A percentile compares a stretch with the other conserved stretches of the same genome.
Evolutionary conservation across 352 stramenopile genomes (phyloP).

Genomic region (Globisporangium nagaii): DNA sequence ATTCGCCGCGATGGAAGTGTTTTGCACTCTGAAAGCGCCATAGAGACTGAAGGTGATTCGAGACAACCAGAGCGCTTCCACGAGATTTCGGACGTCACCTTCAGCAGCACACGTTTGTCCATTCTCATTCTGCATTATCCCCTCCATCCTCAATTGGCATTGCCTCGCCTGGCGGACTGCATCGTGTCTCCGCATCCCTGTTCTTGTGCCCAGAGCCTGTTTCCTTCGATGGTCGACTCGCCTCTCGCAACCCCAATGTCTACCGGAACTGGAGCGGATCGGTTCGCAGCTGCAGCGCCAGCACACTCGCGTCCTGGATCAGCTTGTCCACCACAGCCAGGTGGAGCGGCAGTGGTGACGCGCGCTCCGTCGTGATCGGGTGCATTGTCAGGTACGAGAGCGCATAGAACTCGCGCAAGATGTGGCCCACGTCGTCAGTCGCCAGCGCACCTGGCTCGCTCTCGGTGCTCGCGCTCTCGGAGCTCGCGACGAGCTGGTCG

Average conservation of each 20-base stretch:
- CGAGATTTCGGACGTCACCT: too few species aligned
- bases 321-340: constrained; percentile 36
- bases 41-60: too few species aligned
- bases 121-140: background rate
- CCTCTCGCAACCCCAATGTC: too few species aligned
- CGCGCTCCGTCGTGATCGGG: constrained; percentile 50
- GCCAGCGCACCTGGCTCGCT: background rate
- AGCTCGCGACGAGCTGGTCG: constrained; percentile 7
- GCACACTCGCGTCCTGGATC: constrained; percentile 10
- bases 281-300: constrained; percentile 14
- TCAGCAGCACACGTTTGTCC: background rate
- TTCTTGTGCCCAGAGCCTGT: background rate
- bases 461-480: background rate
- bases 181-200: background rate
- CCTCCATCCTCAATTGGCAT: background rate
- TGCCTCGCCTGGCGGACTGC: background rate
- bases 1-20: too few species aligned
- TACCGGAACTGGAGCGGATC: constrained; percentile 13
- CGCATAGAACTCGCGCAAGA: constrained; percentile 55
- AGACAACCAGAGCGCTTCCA: too few species aligned
- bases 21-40: too few species aligned
- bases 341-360: constrained; percentile 60
- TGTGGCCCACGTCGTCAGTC: constrained; percentile 13
- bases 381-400: constrained; percentile 77
- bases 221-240: too few species aligned